These are phyloP conservation scores for Kodamaea anthophila DNA, from an alignment of 1,139 yeast species.

Conservation along the genomic window DNA sequence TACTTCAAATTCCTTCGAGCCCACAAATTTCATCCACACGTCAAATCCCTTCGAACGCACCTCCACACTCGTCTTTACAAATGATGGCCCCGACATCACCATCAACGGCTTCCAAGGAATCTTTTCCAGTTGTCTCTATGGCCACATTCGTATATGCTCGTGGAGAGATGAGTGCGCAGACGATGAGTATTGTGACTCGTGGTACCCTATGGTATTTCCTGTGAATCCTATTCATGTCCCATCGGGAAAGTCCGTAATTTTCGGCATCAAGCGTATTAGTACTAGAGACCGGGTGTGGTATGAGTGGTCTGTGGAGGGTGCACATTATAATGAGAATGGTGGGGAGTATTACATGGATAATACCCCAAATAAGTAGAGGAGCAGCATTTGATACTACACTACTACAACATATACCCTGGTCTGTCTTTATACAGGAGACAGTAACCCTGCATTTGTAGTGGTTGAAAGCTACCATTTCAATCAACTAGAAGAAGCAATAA, in stretches of 20 bases:
- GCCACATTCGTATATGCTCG: conserved; percentile 40
- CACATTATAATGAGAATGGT: conserved; percentile 2
- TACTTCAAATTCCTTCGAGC: too few species aligned
- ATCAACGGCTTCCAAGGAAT: conserved; percentile 73
- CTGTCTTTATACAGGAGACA: too few species aligned
- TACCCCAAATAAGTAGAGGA: too few species aligned
- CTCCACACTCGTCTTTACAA: conserved; percentile 8
- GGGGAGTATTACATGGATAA: neutral
- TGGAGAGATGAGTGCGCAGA: conserved; percentile 6
- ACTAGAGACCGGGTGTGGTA: conserved; percentile 54
- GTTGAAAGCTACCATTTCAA: too few species aligned
- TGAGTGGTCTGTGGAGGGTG: conserved; percentile 51
- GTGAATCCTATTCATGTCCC: conserved; percentile 42
- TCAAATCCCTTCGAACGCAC: conserved; percentile 1
- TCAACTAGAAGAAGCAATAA: too few species aligned
- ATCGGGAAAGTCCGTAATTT: conserved; percentile 43
- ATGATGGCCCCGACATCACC: conserved; percentile 11
- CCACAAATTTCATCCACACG: too few species aligned
- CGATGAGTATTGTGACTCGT: conserved; percentile 36
- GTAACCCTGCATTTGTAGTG: too few species aligned
- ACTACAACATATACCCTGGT: too few species aligned
- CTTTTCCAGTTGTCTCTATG: conserved; percentile 62
- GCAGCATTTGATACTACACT: too few species aligned
- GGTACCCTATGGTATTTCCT: conserved; percentile 72
- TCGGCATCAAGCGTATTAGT: conserved; percentile 34